Evolutionary conservation across 192 early-diverging fungal genomes (phyloP).

Genomic region (Rhizophagus sp.): DNA sequence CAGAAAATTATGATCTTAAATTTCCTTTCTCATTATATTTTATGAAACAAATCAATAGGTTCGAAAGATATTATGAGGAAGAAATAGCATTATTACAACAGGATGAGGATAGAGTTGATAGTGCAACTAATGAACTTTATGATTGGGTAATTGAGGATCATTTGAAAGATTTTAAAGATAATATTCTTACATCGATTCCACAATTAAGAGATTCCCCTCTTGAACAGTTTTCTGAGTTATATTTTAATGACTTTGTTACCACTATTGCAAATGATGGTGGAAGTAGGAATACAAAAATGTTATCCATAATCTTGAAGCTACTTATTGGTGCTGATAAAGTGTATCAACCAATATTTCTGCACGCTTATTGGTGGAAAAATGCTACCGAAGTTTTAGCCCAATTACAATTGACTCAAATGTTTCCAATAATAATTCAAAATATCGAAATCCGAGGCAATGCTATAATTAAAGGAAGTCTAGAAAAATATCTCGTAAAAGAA

Average conservation of each 20-base stretch:
- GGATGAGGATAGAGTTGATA: conserved; percentile 12
- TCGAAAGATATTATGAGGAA: conserved; percentile 12
- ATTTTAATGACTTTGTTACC: conserved; percentile 25
- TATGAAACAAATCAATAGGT: conserved; percentile 19
- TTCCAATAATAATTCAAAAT: conserved; percentile 6
- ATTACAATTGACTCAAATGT: conserved; percentile 16
- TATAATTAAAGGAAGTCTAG: background rate
- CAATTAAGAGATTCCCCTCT: background rate
- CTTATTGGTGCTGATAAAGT: conserved; percentile 10
- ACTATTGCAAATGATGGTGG: background rate
- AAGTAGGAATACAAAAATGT: background rate
- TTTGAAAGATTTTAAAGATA: background rate
- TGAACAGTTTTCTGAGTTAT: conserved; percentile 5
- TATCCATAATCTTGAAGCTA: conserved; percentile 3
- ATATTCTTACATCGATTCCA: background rate
- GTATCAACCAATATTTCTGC: conserved; percentile 3
- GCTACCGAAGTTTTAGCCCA: conserved; percentile 8
- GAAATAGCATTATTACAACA: conserved; percentile 8
- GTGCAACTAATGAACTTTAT: background rate
- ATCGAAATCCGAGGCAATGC: background rate
- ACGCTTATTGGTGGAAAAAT: conserved; percentile 31
- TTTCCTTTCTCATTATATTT: conserved; percentile 32
- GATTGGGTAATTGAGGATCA: background rate
- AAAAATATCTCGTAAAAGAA: background rate
- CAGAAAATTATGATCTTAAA: background rate